Conservation (phyloP, 2,329 filamentous ascomycete species). For the Epichloe gansuensis region DNA sequence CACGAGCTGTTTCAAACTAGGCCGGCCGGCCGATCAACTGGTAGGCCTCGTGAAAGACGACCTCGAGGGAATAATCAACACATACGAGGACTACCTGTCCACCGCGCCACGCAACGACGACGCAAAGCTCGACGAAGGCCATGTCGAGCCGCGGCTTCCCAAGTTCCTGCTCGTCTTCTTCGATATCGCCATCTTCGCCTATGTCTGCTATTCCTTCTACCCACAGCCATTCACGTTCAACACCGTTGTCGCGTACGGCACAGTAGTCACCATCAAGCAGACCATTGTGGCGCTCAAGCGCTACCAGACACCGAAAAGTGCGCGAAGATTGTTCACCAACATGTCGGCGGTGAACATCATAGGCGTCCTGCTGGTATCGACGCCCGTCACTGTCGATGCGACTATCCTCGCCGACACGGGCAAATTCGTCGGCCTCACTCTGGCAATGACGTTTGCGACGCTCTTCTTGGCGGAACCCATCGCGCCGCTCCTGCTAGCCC, state of each 20-base stretch:
- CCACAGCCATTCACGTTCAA: constrained; percentile 13
- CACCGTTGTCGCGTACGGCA: constrained; percentile 12
- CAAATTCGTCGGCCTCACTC: constrained; percentile 9
- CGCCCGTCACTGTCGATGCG: constrained; percentile 10
- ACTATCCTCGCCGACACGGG: constrained; percentile 7
- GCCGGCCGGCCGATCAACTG: constrained; percentile 11
- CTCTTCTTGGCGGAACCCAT: constrained; percentile 11
- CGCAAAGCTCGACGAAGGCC: constrained; percentile 2
- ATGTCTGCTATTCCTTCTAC: constrained; percentile 12
- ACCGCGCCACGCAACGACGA: neutral
- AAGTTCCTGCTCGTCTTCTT: constrained; percentile 11
- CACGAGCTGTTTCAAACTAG: constrained; percentile 8
- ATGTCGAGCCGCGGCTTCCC: constrained; percentile 10
- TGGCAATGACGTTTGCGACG: constrained; percentile 12
- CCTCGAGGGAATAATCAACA: constrained; percentile 10
- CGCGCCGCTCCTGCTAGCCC: constrained; percentile 9
- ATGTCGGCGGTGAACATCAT: constrained; percentile 13
- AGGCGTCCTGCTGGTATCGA: constrained; percentile 10
- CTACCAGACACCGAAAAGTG: constrained; percentile 12
- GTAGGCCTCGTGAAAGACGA: constrained; percentile 11
- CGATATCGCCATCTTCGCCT: constrained; percentile 11
- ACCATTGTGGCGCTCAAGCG: constrained; percentile 10
- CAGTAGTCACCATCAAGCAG: constrained; percentile 12
- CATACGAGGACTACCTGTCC: constrained; percentile 9
- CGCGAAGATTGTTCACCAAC: constrained; percentile 11